phyloP scores from a whole-genome alignment of 73 alveolate species.

The Tetrahymena malaccensis region DNA sequence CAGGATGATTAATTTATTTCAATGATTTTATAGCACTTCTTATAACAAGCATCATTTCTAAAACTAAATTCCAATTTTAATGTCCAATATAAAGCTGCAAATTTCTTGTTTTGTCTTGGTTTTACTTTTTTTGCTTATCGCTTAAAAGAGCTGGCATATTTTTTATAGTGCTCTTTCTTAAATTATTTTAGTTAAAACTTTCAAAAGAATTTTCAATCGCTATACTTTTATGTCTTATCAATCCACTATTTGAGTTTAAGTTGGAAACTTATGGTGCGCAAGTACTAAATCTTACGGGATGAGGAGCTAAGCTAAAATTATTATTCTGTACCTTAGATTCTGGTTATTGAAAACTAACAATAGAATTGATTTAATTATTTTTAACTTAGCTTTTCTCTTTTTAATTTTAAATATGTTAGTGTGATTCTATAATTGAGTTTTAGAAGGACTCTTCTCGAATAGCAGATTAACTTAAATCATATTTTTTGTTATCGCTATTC shows the following conservation, averaged over 20 bases:
- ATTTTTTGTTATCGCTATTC: background rate
- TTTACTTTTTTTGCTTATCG: background rate
- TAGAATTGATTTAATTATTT: background rate
- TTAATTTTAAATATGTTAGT: too few relatives aligned
- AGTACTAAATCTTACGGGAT: background rate
- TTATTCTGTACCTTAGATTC: background rate
- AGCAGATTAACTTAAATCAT: background rate
- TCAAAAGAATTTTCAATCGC: background rate
- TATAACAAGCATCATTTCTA: conserved; percentile 86
- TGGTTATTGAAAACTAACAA: too few relatives aligned
- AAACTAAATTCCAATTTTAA: conserved; percentile 68
- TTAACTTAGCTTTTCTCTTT: background rate
- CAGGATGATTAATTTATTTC: background rate
- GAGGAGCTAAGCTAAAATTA: background rate
- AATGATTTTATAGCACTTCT: conserved; percentile 65
- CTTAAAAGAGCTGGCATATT: background rate
- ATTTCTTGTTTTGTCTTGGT: background rate
- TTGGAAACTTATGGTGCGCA: background rate
- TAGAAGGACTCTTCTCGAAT: background rate
- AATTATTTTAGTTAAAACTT: background rate
- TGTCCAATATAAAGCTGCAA: conserved; percentile 43
- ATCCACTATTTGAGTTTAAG: background rate
- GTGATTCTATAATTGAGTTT: background rate
- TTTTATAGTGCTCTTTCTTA: background rate
- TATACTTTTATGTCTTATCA: background rate